Evolutionary conservation across 1,284 basidiomycete species (phyloP), one percentile per base, ranked within the genome.

Genomic region (Ganoderma sinense): DNA sequence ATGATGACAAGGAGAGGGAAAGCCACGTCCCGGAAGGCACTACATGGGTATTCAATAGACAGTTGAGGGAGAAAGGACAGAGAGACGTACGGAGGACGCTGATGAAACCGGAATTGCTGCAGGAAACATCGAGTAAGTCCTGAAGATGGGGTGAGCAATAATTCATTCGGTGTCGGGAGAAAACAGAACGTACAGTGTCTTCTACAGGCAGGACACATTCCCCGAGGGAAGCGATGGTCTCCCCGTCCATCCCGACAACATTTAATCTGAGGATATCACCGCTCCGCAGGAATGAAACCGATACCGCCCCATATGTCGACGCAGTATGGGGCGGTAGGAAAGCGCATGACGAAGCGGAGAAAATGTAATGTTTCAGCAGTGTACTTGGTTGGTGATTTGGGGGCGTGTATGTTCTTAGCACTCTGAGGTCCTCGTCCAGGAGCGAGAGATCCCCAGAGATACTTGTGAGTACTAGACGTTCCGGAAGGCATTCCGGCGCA

Each of bases 51-150:
- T 18, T 41, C 20, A 55, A 33, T 55, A 58, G 39, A 69, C 59
- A 7, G 7, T 4, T 18, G 43, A 62, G 2, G 4, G 11, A 45
- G 33, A 61, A 41, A 29, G 23, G 29, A 23, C 36, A 29, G 39
- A 13, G 45, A 64, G 10, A 79, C 86, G 65, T 79, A 89, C 89
- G 76, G 5, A 91, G 78, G 45, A 89, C 72, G 67, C 81, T 88
- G 48, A 89, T 72, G 73, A 81, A 83, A 8, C 89, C 89, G 1
- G 84, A 80, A 1, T 77, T 56, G 74, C 85, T 88, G 68, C 83
- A 88, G 6, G 89, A 85, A 14, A 83, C 74, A 66, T 82, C 78
- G 13, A 78, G 55, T 4, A 82, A 71, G 56, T 77, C 71, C 80
- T 79, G 45, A 31, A 20, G n/a, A 62, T 36, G 14, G 29, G 3